Percentiles rank a stretch among this genome's conserved stretches.
Conservation (phyloP, 169 alveolate genomes). For the Cyclospora cayetanensis region DNA sequence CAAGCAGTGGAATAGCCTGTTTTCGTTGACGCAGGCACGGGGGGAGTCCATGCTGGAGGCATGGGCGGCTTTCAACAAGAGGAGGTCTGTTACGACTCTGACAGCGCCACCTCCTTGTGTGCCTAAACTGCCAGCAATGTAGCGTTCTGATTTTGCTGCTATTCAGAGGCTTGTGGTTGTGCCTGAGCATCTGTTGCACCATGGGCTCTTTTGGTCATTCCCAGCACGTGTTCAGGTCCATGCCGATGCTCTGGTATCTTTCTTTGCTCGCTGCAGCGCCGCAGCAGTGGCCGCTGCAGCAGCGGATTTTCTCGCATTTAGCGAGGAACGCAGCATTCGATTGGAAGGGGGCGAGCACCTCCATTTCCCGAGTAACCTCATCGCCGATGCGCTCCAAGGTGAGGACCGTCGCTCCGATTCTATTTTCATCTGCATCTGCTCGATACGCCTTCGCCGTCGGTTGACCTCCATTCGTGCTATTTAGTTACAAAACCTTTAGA, state of each 20-base stretch:
- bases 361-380: neutral
- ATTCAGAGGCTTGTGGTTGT: neutral
- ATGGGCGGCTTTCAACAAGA: slow-evolving; percentile 43
- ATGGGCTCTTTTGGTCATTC: neutral
- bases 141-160: neutral
- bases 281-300: slow-evolving; percentile 34
- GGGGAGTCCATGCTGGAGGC: slow-evolving; percentile 39
- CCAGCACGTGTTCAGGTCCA: neutral
- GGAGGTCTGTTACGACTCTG: neutral
- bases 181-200: neutral
- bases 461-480: too few species aligned
- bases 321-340: neutral
- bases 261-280: slow-evolving; percentile 28
- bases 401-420: too few species aligned
- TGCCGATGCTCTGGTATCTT: neutral
- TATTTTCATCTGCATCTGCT: too few species aligned
- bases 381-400: neutral
- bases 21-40: slow-evolving; percentile 20
- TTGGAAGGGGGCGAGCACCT: neutral
- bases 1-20: too few species aligned
- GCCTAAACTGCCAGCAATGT: too few species aligned
- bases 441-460: too few species aligned
- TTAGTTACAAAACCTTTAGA: too few species aligned
- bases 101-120: too few species aligned
- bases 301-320: neutral